phyloP scores from a whole-genome alignment of 116 monocot species.

The Trichopus zeylanicus region DNA sequence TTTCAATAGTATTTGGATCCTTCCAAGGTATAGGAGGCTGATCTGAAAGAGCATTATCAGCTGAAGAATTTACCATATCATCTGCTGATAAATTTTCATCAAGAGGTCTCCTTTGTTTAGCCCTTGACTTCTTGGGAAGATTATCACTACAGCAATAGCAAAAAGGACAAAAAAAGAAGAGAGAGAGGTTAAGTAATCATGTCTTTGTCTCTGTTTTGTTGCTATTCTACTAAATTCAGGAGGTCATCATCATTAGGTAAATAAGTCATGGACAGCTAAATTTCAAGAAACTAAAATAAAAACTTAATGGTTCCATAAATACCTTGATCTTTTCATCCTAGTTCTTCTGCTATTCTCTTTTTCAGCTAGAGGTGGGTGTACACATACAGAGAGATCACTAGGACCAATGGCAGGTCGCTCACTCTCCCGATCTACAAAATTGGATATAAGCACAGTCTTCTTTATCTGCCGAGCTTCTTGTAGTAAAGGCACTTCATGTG shows the following conservation, averaged over 20 bases:
- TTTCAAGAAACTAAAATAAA: not conserved
- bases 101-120: not conserved
- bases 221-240: not conserved
- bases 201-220: no score
- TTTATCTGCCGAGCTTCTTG: conserved; percentile 50
- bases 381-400: conserved; percentile 42
- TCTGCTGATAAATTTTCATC: conserved; percentile 1
- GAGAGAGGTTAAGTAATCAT: not conserved
- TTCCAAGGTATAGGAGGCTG: not conserved
- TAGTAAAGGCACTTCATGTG: conserved; percentile 51
- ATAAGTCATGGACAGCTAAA: not conserved
- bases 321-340: conserved; percentile 32
- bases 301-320: not conserved
- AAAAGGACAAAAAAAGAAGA: conserved; percentile 3
- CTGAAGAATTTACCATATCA: not conserved
- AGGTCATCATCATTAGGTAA: not conserved
- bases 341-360: conserved; percentile 1
- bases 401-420: conserved; percentile 86
- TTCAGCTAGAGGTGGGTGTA: conserved; percentile 10
- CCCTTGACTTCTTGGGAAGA: not conserved
- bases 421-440: conserved; percentile 78
- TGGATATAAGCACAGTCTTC: conserved; percentile 69
- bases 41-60: not conserved
- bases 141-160: not conserved
- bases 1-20: not conserved